Percentiles rank a stretch among this genome's conserved stretches.
phyloP scores from a whole-genome alignment of 495 filamentous ascomycete species.

The Trichoderma orchidacearum region DNA sequence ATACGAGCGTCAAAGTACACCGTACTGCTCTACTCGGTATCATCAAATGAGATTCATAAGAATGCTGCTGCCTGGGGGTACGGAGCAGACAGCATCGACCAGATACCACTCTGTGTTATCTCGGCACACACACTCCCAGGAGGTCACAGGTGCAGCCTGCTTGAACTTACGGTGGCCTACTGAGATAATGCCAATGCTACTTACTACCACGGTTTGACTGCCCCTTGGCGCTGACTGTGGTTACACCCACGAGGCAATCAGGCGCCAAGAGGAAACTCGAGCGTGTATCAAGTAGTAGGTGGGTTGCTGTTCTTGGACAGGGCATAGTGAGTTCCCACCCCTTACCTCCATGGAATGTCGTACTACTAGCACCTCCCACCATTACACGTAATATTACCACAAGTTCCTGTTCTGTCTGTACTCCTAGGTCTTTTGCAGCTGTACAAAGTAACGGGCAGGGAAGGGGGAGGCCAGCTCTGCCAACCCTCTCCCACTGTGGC shows the following conservation, averaged over 20 bases:
- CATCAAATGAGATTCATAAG: background rate
- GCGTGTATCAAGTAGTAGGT: background rate
- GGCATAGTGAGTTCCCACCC: background rate
- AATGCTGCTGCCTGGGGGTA: background rate
- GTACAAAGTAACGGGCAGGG: background rate
- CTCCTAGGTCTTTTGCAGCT: no score
- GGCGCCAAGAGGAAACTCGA: background rate
- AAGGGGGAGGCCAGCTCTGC: background rate
- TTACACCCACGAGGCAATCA: background rate
- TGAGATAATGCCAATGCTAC: no score
- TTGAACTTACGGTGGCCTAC: background rate
- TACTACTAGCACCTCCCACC: background rate
- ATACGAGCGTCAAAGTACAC: background rate
- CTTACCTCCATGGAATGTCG: background rate
- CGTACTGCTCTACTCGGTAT: background rate
- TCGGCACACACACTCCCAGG: background rate
- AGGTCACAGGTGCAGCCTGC: background rate
- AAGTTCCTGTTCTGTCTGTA: no score
- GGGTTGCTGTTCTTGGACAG: background rate
- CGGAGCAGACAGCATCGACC: background rate
- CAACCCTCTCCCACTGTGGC: background rate
- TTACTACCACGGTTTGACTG: no score
- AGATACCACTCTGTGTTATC: background rate
- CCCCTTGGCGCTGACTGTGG: no score
- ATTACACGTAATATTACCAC: no score